Evolutionary conservation across 306 rosid species (phyloP), one percentile per base, ranked within the genome.

Genomic region (Citrullus colocynthis): DNA sequence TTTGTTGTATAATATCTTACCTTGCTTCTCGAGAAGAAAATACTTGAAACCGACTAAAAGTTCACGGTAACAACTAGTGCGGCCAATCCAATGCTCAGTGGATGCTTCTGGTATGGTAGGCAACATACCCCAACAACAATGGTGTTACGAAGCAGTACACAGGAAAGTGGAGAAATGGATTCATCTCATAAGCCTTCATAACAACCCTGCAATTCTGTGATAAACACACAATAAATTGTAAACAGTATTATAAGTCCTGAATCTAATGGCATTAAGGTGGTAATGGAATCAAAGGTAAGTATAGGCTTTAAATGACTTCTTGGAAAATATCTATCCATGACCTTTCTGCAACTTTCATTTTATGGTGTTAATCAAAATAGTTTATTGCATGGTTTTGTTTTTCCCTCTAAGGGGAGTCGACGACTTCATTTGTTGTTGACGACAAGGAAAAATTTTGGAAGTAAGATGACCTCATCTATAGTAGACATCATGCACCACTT

Each of bases 101-200:
- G 67, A 83, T 60, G 54, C 56, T 84, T 78, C 91, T 82, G 42
- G 92, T 92, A 86, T 87, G 72, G 79, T 66, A 72, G 64, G 88
- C 79, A 66, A 89, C 86, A 82, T 62, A 83, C 54, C 84, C 96
- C 91, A 95, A 58, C 85, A 92, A 76, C 61, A 87, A 67, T 55
- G 97, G 99, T 73, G 87, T 76, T 76, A 87, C 80, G 80, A 89
- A 49, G 84, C 92, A 85, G 78, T 87, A 92, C 48, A 80, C 90
- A 60, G 89, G 88, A 63, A 90, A 88, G 79, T 95, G 91, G 79
- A 95, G 83, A 24, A 87, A 61, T 51, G 99, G 93, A 75, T 92
- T 92, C 96, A 92, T 95, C 85, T 88, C 97, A 61, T 89, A 92
- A 15, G 97, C 99, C 89, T 95, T 95, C 74, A 83, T 77, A 24